Evolutionary conservation across 345 rosid genomes (phyloP), one percentile per base, ranked within the genome.

Genomic region (Atalantia buxifolia): DNA sequence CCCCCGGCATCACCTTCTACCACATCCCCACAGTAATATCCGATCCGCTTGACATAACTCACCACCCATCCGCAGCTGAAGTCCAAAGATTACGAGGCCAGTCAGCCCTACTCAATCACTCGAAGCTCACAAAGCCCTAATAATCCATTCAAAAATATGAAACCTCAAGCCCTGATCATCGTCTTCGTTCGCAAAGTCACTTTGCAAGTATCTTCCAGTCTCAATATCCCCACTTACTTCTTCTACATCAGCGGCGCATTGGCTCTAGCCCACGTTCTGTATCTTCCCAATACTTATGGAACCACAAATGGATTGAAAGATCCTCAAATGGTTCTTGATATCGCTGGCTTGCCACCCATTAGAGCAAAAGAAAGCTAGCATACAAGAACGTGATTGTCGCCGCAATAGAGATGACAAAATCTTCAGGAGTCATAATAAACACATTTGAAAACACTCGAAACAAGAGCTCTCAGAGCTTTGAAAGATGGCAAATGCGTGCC

Each of bases 381-480:
- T 83, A 80, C 48, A 33, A 62, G 4, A 57, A 53, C 31, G 78
- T 81, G 73, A 22, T 87, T 1, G 80, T 83, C 7, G 42, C 75
- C 0, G 68, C 78, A 12, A 24, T 1, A 8, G 24, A 19, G 28
- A 61, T 83, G 85, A 27, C 28, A 5, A 42, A 62, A 30, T 81
- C 87, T 0, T 0, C 81, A 85, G 0, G 91, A 87, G 0, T 87
- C 25, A 74, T 89, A 0, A 24, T 71, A 1, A 86, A 85, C 74
- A 75, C 86, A 0, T 89, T 81, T 31, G 83, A 81, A 16, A 5
- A 27, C n/a, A 6, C 63, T 89, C 5, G 90, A 88, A 48, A 48
- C 22, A 1, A 80, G 69, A 5, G 74, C 83, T 9, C 80, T 16
- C 55, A 75, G 14, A 64, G 83, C 85, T 1, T 66, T 84, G 19